A percentile compares a stretch with the other conserved stretches of the same genome.
phyloP scores from a whole-genome alignment of 1,284 basidiomycete genomes.

The Moesziomyces antarcticus region DNA sequence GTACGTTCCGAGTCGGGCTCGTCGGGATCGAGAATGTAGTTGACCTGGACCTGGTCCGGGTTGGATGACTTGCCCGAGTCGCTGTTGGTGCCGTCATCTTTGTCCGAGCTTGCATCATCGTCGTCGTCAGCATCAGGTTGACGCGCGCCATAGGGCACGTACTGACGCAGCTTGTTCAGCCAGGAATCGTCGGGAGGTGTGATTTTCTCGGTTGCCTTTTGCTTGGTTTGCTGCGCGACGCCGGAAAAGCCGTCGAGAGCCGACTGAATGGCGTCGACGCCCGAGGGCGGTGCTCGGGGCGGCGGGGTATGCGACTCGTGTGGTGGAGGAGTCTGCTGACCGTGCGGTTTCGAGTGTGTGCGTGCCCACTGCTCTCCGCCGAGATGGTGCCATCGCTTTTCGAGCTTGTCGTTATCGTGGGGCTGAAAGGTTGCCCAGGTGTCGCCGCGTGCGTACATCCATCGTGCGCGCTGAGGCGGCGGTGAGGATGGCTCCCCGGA shows the following conservation, averaged over 20 bases:
- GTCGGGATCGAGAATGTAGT: conserved; percentile 58
- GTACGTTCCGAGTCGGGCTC: conserved; percentile 46
- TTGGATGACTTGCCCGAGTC: conserved; percentile 4
- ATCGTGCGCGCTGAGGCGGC: conserved; percentile 43
- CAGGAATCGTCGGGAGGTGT: conserved; percentile 3
- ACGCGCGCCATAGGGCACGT: conserved; percentile 9
- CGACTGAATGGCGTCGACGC: conserved; percentile 38
- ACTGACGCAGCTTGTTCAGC: conserved; percentile 9
- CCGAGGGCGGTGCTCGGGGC: conserved; percentile 42
- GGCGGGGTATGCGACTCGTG: conserved; percentile 1
- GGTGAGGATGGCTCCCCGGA: background rate
- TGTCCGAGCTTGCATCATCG: conserved; percentile 6
- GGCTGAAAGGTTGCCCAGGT: conserved; percentile 60
- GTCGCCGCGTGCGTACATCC: conserved; percentile 62
- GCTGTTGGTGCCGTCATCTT: conserved; percentile 9
- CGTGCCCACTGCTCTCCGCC: conserved; percentile 32
- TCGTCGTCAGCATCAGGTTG: conserved; percentile 1
- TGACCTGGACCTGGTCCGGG: conserved; percentile 43
- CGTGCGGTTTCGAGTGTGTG: conserved; percentile 1
- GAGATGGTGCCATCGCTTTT: conserved; percentile 47
- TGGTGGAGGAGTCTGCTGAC: conserved; percentile 1
- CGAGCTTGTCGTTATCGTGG: conserved; percentile 54
- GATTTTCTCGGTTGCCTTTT: background rate
- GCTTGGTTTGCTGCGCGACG: conserved; percentile 4
- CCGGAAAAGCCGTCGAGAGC: conserved; percentile 22